phyloP scores from a whole-genome alignment of 2,329 filamentous ascomycete species.

The Sarocladiaceae sp. region DNA sequence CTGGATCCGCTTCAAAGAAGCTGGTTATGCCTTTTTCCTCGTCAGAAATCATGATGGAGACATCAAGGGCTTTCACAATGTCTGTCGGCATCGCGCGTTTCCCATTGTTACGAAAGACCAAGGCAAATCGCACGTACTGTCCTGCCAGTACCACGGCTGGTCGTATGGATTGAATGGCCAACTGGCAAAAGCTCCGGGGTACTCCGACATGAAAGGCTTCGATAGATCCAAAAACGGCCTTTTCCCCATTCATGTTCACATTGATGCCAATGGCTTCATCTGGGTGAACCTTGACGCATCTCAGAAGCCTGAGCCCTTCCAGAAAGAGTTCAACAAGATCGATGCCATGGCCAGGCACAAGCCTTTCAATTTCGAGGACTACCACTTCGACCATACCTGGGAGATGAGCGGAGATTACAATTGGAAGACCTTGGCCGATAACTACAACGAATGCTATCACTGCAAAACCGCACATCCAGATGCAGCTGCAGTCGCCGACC shows the following conservation, averaged over 20 bases:
- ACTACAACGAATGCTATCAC: constrained; percentile 66
- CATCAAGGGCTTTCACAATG: constrained; percentile 58
- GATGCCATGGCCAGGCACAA: constrained; percentile 41
- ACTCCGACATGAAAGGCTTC: constrained; percentile 51
- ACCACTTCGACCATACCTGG: constrained; percentile 53
- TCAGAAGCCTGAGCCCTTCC: constrained; percentile 43
- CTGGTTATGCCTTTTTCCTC: constrained; percentile 53
- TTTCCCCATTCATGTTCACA: constrained; percentile 48
- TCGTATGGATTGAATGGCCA: constrained; percentile 54
- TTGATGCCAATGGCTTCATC: constrained; percentile 51
- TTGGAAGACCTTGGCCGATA: constrained; percentile 59
- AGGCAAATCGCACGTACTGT: constrained; percentile 48
- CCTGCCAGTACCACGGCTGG: constrained; percentile 61
- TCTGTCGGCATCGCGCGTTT: constrained; percentile 58
- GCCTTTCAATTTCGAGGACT: constrained; percentile 46
- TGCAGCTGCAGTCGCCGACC: constrained; percentile 51
- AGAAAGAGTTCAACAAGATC: constrained; percentile 44
- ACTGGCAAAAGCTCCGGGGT: constrained; percentile 56
- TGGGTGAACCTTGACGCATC: constrained; percentile 52
- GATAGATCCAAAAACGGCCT: constrained; percentile 52
- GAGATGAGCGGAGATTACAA: constrained; percentile 54
- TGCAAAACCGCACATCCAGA: constrained; percentile 57
- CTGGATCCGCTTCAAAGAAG: constrained; percentile 50
- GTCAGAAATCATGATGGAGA: constrained; percentile 43
- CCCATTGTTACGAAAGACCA: constrained; percentile 48